phyloP scores from a whole-genome alignment of 805 yeast species.

The Barnettozyma pratensis region DNA sequence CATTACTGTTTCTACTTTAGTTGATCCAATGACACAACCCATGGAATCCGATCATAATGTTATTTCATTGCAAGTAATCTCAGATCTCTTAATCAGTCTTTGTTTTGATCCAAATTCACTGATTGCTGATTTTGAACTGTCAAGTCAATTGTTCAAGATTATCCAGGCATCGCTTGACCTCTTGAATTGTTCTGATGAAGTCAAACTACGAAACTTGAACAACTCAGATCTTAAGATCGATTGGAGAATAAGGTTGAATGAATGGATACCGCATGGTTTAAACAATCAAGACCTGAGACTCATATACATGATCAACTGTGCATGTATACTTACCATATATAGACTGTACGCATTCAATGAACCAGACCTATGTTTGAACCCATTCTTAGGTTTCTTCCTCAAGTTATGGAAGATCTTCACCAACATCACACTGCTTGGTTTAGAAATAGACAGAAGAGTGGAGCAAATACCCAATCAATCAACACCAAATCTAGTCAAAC shows the following conservation, averaged over 20 bases:
- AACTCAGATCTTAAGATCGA: constrained; percentile 32
- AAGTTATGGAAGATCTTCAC: constrained; percentile 67
- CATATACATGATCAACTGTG: constrained; percentile 40
- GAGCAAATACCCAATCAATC: constrained; percentile 30
- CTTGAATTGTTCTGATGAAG: constrained; percentile 40
- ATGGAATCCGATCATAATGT: constrained; percentile 48
- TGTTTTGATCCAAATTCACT: constrained; percentile 25
- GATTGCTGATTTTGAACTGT: constrained; percentile 31
- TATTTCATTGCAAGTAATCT: constrained; percentile 50
- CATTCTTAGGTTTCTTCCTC: constrained; percentile 53
- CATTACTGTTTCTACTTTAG: constrained; percentile 31
- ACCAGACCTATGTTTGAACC: constrained; percentile 47
- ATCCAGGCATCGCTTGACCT: constrained; percentile 31
- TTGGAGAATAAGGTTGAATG: constrained; percentile 28
- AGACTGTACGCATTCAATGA: constrained; percentile 33
- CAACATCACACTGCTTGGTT: constrained; percentile 49
- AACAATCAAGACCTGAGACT: constrained; percentile 36
- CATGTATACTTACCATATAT: constrained; percentile 38
- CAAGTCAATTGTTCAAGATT: constrained; percentile 29
- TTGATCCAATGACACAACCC: constrained; percentile 70
- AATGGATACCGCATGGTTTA: constrained; percentile 35
- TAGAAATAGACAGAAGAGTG: constrained; percentile 52
- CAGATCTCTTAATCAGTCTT: constrained; percentile 40
- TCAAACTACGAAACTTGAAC: constrained; percentile 33
- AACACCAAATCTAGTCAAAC: constrained; percentile 43